Evolutionary conservation across 2,329 filamentous ascomycete genomes (phyloP), one percentile per base, ranked within the genome.

Genomic region (Whalleya microplaca): DNA sequence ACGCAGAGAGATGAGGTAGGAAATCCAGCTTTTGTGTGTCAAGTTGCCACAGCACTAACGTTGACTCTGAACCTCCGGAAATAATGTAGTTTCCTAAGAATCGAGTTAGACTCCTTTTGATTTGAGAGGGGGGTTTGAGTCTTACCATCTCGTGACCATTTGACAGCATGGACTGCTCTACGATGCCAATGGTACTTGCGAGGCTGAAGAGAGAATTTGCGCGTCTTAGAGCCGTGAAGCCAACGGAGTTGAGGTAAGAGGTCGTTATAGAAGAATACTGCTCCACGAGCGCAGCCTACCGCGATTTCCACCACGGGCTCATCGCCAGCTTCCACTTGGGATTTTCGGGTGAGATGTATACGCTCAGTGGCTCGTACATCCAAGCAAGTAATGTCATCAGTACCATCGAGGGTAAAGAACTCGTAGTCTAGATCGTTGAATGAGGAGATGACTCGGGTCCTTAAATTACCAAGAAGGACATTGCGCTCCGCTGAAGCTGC

Each of bases 111-210:
- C 8, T 32, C 14, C 51, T n/a, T 19, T 43, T 14, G 46, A 16
- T 37, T 12, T 20, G 7, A 59, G 45, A 21, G 45, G 14, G 27
- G 48, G 40, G n/a, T 60, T 59, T 46, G 12, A 64, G 20, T 37
- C 80, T 70, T 82, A 91, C 94, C 93, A 80, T 99, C 95, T 64
- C 81, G 81, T 14, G 95, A 97, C 90, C 93, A 98, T 73, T 95
- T 96, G 55, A 96, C 81, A 9, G 91, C 84, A 66, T 90, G 88
- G 8, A 97, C 92, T 47, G 88, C 85, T 65, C 88, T 87, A 66
- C 92, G 84, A 73, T 99, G 95, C 95, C 95, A 99, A 72, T 98
- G 95, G 51, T 93, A 80, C 61, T 88, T 89, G 54, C 88, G 86
- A 32, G 80, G 81, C 57, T 81, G 79, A 21, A 85, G 71, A 19